Percentiles rank a stretch among this genome's conserved stretches.
phyloP scores from a whole-genome alignment of 257 asterid species.

The Dorcoceras hygrometricum region DNA sequence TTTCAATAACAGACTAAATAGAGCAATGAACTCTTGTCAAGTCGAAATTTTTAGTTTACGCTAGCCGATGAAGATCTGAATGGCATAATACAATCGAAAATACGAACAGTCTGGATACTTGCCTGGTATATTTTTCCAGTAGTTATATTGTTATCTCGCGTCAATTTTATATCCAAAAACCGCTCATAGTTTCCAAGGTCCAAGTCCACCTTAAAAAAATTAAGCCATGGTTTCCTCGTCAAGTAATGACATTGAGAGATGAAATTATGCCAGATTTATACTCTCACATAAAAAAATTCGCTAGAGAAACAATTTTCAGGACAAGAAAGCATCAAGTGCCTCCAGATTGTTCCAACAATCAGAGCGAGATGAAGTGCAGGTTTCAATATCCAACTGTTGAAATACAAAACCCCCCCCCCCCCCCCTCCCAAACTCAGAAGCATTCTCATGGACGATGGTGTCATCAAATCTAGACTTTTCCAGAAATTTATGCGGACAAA shows the following conservation, averaged over 20 bases:
- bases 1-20: conserved; percentile 57
- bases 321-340: background rate
- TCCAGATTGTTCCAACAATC: conserved; percentile 1
- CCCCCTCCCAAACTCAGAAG: too few relatives aligned
- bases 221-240: conserved; percentile 19
- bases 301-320: too few relatives aligned
- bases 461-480: background rate
- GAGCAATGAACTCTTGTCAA: conserved; percentile 17
- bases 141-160: conserved; percentile 83
- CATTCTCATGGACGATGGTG: background rate
- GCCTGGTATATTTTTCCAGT: conserved; percentile 95
- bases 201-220: conserved; percentile 78
- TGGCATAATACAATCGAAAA: background rate
- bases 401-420: background rate
- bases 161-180: conserved; percentile 72
- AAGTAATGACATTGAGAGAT: background rate
- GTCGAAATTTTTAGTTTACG: conserved; percentile 2
- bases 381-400: conserved; percentile 1
- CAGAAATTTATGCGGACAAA: background rate
- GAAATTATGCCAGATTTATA: too few relatives aligned
- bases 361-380: conserved; percentile 12
- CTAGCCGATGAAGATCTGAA: conserved; percentile 11
- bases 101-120: conserved; percentile 22
- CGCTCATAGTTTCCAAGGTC: conserved; percentile 98
- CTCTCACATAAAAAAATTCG: too few relatives aligned